Conservation (phyloP, 2,329 filamentous ascomycete species). For the Botrytis sinoallii region DNA sequence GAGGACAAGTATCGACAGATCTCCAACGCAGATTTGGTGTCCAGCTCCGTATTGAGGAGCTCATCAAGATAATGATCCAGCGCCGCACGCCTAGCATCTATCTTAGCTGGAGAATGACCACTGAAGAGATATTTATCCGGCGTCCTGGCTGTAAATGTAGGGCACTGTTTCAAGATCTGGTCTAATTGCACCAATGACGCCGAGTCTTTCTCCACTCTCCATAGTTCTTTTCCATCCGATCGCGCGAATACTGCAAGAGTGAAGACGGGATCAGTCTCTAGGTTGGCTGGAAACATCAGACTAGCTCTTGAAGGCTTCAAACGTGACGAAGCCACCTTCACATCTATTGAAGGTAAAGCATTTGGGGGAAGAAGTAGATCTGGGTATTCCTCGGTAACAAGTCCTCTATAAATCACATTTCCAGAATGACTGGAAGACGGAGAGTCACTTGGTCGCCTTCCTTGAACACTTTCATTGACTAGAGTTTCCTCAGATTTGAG, state of each 20-base stretch:
- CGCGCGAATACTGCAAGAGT: slow-evolving; percentile 82
- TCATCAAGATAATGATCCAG: slow-evolving; percentile 84
- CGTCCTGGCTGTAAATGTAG: slow-evolving; percentile 69
- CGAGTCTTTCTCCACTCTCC: slow-evolving; percentile 92
- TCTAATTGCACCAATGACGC: slow-evolving; percentile 78
- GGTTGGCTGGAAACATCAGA: slow-evolving; percentile 71
- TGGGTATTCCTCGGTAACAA: slow-evolving; percentile 83
- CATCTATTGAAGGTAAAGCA: slow-evolving; percentile 78
- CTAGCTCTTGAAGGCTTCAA: slow-evolving; percentile 88
- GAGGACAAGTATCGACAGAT: slow-evolving; percentile 85
- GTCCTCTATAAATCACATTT: slow-evolving; percentile 67
- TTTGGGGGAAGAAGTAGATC: slow-evolving; percentile 83
- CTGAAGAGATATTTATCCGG: slow-evolving; percentile 85
- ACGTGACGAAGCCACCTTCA: slow-evolving; percentile 90
- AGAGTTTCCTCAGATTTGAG: slow-evolving; percentile 27
- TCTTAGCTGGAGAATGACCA: slow-evolving; percentile 88
- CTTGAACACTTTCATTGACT: slow-evolving; percentile 2
- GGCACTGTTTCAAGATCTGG: slow-evolving; percentile 70
- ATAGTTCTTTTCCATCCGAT: slow-evolving; percentile 73
- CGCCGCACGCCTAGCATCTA: slow-evolving; percentile 79
- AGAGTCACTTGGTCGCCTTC: slow-evolving; percentile 8
- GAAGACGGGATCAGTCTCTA: slow-evolving; percentile 92
- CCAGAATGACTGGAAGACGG: slow-evolving; percentile 39
- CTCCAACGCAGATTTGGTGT: slow-evolving; percentile 71
- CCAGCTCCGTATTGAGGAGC: slow-evolving; percentile 77